phyloP scores from a whole-genome alignment of 208 protist genomes.

The Trichomonas tenax region DNA sequence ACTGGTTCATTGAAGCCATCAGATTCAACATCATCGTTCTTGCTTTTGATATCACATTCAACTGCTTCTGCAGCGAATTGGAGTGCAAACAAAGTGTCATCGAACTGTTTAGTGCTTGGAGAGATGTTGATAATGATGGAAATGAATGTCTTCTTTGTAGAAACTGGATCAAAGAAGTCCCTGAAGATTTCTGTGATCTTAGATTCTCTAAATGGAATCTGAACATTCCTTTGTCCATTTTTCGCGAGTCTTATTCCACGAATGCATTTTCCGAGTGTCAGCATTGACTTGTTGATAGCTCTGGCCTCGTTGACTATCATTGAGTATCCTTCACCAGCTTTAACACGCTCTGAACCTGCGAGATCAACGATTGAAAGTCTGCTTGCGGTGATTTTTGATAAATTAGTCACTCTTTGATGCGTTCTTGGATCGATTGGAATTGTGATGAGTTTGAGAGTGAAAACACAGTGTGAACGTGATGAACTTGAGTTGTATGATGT shows the following conservation, averaged over 20 bases:
- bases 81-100: background rate
- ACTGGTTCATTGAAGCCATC: background rate
- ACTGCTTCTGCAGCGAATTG: background rate
- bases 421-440: background rate
- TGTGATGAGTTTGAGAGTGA: background rate
- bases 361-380: background rate
- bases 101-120: background rate
- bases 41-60: background rate
- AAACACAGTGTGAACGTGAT: background rate
- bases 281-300: background rate
- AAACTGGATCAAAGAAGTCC: background rate
- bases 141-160: background rate
- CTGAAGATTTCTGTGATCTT: background rate
- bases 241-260: background rate
- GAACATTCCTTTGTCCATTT: background rate
- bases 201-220: background rate
- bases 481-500: background rate
- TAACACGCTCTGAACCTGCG: background rate
- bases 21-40: background rate
- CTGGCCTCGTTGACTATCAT: background rate
- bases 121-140: background rate
- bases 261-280: background rate
- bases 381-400: background rate
- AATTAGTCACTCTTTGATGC: background rate
- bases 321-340: background rate